Conservation (phyloP, 2,329 filamentous ascomycete genomes). For the Neonectria neomacrospora region DNA sequence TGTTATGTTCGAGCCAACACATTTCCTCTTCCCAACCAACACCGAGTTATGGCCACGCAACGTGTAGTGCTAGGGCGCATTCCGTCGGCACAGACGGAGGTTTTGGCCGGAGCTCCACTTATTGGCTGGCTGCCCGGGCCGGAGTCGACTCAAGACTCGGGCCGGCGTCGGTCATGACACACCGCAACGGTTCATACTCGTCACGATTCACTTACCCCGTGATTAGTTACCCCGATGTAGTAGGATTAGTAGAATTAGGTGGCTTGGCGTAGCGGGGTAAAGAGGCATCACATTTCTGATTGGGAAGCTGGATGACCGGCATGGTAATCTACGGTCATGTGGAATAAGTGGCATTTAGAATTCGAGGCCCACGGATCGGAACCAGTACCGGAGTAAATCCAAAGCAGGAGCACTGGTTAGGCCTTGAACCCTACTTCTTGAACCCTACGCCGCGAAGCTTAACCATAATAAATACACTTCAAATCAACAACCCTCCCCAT, state of each 20-base stretch:
- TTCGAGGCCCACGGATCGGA: background rate
- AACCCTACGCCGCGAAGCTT: background rate
- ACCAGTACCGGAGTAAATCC: background rate
- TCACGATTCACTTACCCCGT: background rate
- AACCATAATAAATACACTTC: background rate
- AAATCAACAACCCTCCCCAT: background rate
- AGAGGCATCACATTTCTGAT: background rate
- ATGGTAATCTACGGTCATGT: background rate
- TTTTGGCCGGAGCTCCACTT: background rate
- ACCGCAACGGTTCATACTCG: background rate
- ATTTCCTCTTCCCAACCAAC: background rate
- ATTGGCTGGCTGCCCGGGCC: background rate
- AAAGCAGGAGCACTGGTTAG: background rate
- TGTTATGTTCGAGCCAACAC: background rate
- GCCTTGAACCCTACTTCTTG: background rate
- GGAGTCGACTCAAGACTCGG: background rate
- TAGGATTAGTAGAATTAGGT: background rate
- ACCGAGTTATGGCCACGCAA: background rate
- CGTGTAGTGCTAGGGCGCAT: background rate
- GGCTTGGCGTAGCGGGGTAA: background rate
- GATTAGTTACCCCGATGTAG: background rate
- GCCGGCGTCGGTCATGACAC: background rate
- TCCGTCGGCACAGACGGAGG: background rate
- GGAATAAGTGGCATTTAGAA: background rate
- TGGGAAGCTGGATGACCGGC: background rate